Percentiles rank a stretch among this genome's conserved stretches.
phyloP scores from a whole-genome alignment of 805 yeast species.

The Metschnikowia aberdeeniae region DNA sequence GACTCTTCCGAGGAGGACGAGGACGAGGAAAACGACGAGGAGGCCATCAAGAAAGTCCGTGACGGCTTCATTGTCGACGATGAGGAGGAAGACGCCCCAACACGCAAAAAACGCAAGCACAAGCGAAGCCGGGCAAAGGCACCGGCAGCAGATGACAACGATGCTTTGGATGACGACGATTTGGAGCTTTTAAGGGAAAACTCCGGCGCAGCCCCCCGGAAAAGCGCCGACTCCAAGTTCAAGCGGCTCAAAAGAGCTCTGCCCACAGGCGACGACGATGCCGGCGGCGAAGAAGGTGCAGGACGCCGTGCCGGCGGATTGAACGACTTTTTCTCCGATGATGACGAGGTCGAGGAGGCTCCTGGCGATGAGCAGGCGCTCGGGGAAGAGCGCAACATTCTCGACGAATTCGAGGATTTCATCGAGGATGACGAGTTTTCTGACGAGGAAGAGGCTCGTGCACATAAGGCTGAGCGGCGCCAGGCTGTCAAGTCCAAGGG shows the following conservation, averaged over 20 bases:
- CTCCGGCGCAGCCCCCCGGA: slow-evolving; percentile 57
- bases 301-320: slow-evolving; percentile 37
- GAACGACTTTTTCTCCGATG: slow-evolving; percentile 69
- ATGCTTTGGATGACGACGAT: slow-evolving; percentile 90
- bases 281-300: slow-evolving; percentile 7
- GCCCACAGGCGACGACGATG: slow-evolving; percentile 29
- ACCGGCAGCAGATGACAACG: slow-evolving; percentile 38
- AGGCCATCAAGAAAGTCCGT: slow-evolving; percentile 74
- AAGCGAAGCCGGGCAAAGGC: slow-evolving; percentile 20
- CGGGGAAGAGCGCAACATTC: slow-evolving; percentile 32
- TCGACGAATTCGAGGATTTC: slow-evolving; percentile 92
- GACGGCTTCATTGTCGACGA: slow-evolving; percentile 95
- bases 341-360: slow-evolving; percentile 25
- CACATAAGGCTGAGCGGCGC: slow-evolving; percentile 29
- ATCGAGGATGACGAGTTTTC: slow-evolving; percentile 96
- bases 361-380: slow-evolving; percentile 6
- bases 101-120: slow-evolving; percentile 25
- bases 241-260: slow-evolving; percentile 80
- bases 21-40: slow-evolving; percentile 82
- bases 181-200: slow-evolving; percentile 87
- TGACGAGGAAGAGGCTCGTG: slow-evolving; percentile 60
- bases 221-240: slow-evolving; percentile 46
- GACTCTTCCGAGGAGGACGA: slow-evolving; percentile 88
- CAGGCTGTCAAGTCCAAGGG: slow-evolving; percentile 32
- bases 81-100: slow-evolving; percentile 55